These are phyloP conservation scores for Oropetium thomaeum DNA, from an alignment of 176 grass and related monocot genomes.

Conservation along the genomic window DNA sequence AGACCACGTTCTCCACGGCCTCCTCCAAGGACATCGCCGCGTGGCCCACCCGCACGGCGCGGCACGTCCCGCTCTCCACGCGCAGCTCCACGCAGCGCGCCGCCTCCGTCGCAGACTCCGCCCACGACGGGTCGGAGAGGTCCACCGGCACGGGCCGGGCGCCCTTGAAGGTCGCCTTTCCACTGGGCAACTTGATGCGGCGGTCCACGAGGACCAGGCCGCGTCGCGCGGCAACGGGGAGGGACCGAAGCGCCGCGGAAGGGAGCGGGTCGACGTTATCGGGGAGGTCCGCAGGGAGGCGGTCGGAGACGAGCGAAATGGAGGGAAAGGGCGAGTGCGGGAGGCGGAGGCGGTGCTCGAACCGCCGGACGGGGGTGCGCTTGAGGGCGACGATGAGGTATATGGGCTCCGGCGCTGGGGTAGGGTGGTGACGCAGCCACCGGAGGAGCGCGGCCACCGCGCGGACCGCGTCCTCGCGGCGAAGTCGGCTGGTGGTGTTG, in stretches of 20 bases:
- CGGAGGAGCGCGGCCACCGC: slow-evolving; percentile 51
- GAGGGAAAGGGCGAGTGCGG: slow-evolving; percentile 48
- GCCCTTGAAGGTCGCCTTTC: slow-evolving; percentile 29
- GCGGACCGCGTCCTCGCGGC: slow-evolving; percentile 39
- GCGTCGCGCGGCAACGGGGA: slow-evolving; percentile 35
- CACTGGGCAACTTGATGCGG: slow-evolving; percentile 29
- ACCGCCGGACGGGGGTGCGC: slow-evolving; percentile 33
- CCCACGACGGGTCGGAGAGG: slow-evolving; percentile 39
- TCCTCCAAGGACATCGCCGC: slow-evolving; percentile 27
- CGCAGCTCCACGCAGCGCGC: slow-evolving; percentile 30
- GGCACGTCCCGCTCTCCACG: slow-evolving; percentile 48
- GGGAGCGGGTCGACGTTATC: slow-evolving; percentile 40
- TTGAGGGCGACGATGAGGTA: slow-evolving; percentile 57
- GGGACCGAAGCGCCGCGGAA: slow-evolving; percentile 40
- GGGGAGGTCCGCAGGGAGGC: slow-evolving; percentile 25
- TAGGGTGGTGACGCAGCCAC: slow-evolving; percentile 44
- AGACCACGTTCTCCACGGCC: slow-evolving; percentile 49
- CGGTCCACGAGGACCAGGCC: slow-evolving; percentile 56
- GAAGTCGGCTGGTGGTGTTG: slow-evolving; percentile 8
- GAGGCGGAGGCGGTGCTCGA: slow-evolving; percentile 48
- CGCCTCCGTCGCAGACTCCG: slow-evolving; percentile 32
- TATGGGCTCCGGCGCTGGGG: slow-evolving; percentile 38
- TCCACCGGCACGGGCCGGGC: slow-evolving; percentile 39
- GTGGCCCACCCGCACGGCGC: slow-evolving; percentile 50
- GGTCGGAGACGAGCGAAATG: slow-evolving; percentile 43